Percentiles rank a stretch among this genome's conserved stretches.
These are phyloP conservation scores for Cymbopogon flexuosus DNA, from an alignment of 202 grass and related monocot species.

Conservation along the genomic window DNA sequence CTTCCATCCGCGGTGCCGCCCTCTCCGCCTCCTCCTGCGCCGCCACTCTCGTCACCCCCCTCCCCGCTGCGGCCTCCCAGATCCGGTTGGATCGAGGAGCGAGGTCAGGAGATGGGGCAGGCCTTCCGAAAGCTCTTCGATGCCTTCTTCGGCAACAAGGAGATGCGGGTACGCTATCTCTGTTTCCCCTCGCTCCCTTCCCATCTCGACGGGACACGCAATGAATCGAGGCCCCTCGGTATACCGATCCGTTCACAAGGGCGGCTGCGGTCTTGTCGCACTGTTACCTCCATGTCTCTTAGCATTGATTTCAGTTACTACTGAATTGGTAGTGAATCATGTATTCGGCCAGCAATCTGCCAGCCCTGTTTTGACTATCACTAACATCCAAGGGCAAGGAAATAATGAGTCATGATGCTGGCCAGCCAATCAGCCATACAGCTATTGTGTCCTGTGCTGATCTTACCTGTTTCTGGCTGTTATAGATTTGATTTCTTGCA, in stretches of 20 bases:
- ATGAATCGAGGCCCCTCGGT: not conserved
- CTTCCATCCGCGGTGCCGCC: not conserved
- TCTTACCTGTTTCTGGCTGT: not conserved
- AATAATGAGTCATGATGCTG: not conserved
- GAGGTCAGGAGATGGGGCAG: constrained; percentile 64
- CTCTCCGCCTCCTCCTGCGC: not conserved
- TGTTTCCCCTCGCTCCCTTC: not conserved
- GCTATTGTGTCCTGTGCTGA: not conserved
- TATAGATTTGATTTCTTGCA: not conserved
- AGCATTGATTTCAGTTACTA: not conserved
- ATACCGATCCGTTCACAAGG: not conserved
- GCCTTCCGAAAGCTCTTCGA: constrained; percentile 98
- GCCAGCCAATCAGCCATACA: not conserved
- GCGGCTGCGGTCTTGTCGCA: not conserved
- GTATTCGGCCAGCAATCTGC: not conserved
- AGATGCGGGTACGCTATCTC: constrained; percentile 70
- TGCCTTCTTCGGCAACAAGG: constrained; percentile 90
- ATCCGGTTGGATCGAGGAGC: not conserved
- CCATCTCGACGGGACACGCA: not conserved
- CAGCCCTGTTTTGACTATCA: not conserved
- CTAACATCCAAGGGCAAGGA: not conserved
- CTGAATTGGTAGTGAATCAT: not conserved
- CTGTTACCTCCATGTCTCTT: not conserved
- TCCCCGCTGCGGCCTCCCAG: not conserved
- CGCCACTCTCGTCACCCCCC: not conserved